Evolutionary conservation across 2,329 filamentous ascomycete genomes (phyloP), one percentile per base, ranked within the genome.

Genomic region (Chaetomium olivaceum): DNA sequence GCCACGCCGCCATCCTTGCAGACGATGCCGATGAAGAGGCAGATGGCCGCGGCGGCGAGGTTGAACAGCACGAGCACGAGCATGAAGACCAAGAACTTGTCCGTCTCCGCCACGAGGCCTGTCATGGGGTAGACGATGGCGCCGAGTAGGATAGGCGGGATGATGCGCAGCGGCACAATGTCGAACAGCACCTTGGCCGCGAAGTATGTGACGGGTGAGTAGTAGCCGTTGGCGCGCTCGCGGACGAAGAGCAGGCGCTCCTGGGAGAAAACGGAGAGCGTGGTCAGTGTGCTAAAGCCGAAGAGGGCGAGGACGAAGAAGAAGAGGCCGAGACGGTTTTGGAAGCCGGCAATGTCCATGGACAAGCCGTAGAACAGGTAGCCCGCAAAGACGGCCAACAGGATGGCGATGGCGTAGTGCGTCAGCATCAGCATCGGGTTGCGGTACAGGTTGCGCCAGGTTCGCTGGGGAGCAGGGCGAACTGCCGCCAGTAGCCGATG

Each of bases 391-490:
- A 98, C 94, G 1, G 93, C 95, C 6, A 99, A 85, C 0, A 98
- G 80, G 67, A 99, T 98, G 8, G 95, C 93, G 71, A 97, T 98
- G 46, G 95, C 95, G 75, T 98, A 99, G 79, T 99, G 95, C 0
- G 93, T 97, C 65, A 99, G 85, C 95, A 99, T 99, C 66, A 99
- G 82, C 86, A 98, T 93, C 1, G 95, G 95, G 76, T 99, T 97
- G 64, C 95, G 89, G 81, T 99, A 98, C 7, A 99, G 84, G 75
- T 99, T 99, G 75, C 91, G 93, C 94, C 94, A 99, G 0, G 95
- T 99, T 55, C 95, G 88, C 73, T 89, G 85, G 0, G 94, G 14
- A 99, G 82, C 71, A 99, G 97, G 62, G 89, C 75, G 77, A 99
- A 98, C 77, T 99, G 95, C 52, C 89, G 85, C 9, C 85, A 73